Evolutionary conservation across 495 filamentous ascomycete genomes (phyloP).

Genomic region (Apiosordaria backusii): DNA sequence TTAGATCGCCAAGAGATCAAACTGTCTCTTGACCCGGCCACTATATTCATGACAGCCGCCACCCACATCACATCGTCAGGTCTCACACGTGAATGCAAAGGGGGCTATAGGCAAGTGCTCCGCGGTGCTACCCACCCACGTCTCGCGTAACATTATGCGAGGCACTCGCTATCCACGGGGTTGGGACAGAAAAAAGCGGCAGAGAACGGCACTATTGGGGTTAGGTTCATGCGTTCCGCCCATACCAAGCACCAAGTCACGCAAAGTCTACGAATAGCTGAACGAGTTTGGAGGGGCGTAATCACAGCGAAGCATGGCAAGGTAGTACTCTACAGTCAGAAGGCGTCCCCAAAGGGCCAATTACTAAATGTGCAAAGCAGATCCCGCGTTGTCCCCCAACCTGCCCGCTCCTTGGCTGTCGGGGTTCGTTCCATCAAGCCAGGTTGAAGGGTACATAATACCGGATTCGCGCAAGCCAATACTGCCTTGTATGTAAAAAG

Average conservation of each 20-base stretch:
- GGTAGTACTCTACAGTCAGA: conserved; percentile 9
- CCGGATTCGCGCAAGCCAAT: no score
- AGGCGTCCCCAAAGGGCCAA: neutral
- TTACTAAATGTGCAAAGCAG: conserved; percentile 3
- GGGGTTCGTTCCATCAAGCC: neutral
- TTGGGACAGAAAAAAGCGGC: conserved; percentile 6
- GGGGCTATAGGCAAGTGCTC: neutral
- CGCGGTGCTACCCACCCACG: neutral
- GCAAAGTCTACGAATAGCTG: neutral
- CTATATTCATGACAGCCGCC: neutral
- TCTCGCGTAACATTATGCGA: conserved; percentile 3
- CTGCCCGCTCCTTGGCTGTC: neutral
- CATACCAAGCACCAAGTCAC: conserved; percentile 2
- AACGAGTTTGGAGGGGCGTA: neutral
- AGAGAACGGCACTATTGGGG: conserved; percentile 5
- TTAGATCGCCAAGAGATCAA: conserved; percentile 17
- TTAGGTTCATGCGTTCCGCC: neutral
- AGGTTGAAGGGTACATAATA: neutral
- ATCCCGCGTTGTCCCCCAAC: neutral
- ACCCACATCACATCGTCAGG: neutral
- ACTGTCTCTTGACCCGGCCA: neutral
- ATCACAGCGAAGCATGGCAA: neutral
- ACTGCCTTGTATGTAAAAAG: neutral
- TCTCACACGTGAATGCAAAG: conserved; percentile 1
- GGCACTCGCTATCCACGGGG: conserved; percentile 5